Evolutionary conservation across 176 grass and related monocot species (phyloP).

Genomic region (Urochloa ruziziensis): DNA sequence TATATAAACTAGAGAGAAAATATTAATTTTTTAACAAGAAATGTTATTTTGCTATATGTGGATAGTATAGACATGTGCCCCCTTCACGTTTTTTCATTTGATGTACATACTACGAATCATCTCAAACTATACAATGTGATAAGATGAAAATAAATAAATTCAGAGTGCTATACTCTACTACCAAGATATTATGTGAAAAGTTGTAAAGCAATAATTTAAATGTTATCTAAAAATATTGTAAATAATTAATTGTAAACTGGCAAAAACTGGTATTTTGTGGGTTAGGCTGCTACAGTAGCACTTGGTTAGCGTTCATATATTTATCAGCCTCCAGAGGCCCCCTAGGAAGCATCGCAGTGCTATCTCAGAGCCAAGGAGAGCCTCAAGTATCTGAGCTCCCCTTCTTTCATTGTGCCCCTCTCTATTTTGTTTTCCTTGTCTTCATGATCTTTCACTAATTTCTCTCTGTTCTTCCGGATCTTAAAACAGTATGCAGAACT

Average conservation of each 20-base stretch:
- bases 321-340: neutral
- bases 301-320: neutral
- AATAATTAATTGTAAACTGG: too few relatives aligned
- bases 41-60: too few relatives aligned
- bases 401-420: neutral
- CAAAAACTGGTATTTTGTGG: neutral
- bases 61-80: too few relatives aligned
- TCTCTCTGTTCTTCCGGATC: neutral
- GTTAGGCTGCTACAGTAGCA: neutral
- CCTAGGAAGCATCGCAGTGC: neutral
- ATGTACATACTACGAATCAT: too few relatives aligned
- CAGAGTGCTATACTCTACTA: neutral
- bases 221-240: neutral
- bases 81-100: too few relatives aligned
- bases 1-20: neutral
- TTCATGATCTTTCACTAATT: neutral
- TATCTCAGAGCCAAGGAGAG: neutral
- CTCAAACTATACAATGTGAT: neutral
- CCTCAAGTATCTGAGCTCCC: slow-evolving; percentile 11
- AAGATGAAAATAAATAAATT: neutral
- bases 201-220: neutral
- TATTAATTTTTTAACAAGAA: neutral
- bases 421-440: neutral
- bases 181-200: neutral
- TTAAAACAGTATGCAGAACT: neutral